Conservation (phyloP, 1,284 basidiomycete species). For the Cerrena zonata region DNA sequence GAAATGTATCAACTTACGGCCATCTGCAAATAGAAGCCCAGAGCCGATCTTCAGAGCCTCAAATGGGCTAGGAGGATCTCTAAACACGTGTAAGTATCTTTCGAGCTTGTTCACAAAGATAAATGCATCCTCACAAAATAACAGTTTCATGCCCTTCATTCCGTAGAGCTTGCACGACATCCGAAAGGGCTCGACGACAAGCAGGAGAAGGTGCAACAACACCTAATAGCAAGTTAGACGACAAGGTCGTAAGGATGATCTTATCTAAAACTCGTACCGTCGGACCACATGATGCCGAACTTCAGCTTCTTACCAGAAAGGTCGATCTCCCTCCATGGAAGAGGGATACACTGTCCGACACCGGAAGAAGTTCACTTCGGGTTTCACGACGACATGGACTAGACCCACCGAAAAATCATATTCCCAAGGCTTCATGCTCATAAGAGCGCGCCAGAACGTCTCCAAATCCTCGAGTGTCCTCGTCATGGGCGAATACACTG, state of each 20-base stretch:
- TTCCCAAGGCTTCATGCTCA: constrained; percentile 54
- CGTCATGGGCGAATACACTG: constrained; percentile 29
- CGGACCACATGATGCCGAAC: constrained; percentile 53
- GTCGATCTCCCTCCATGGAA: constrained; percentile 51
- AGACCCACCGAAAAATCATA: constrained; percentile 52
- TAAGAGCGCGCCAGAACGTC: constrained; percentile 36
- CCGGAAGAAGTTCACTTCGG: neutral
- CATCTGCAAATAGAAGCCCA: constrained; percentile 35
- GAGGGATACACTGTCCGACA: constrained; percentile 37
- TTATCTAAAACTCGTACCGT: constrained; percentile 28
- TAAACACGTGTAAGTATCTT: constrained; percentile 9
- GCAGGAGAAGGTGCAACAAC: constrained; percentile 56
- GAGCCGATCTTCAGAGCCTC: constrained; percentile 35
- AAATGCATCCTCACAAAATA: constrained; percentile 36
- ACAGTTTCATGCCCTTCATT: constrained; percentile 48
- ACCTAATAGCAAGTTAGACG: constrained; percentile 13
- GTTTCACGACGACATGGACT: too few relatives aligned
- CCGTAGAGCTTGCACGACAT: constrained; percentile 42
- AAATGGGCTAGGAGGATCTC: constrained; percentile 33
- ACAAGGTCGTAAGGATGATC: neutral
- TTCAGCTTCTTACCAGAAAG: constrained; percentile 32
- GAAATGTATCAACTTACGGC: constrained; percentile 22
- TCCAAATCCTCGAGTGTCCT: constrained; percentile 28
- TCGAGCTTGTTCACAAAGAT: neutral
- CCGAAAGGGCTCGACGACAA: constrained; percentile 49